Evolutionary conservation across 768 basidiomycete genomes (phyloP), one percentile per base, ranked within the genome.

Genomic region (Kwoniella heveanensis): DNA sequence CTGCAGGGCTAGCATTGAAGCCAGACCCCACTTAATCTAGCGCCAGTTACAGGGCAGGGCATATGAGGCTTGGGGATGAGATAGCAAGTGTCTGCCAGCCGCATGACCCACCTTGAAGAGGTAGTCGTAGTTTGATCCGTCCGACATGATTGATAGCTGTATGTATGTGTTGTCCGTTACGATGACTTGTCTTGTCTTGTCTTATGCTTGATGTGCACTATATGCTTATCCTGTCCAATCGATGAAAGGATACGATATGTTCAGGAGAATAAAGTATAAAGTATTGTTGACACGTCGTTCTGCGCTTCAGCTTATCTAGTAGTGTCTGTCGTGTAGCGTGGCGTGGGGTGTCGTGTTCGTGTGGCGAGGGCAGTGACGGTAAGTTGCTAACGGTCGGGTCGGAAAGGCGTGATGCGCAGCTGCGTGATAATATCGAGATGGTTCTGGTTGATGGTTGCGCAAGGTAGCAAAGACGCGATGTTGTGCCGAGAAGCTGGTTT

Each of bases 101-200:
- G 32, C 32, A 6, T 32, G 82, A 57, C 83, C 30, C 55, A 94
- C 95, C 87, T 99, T 97, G 88, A 98, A 97, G 72, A 99, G 88
- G 84, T 90, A 98, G 81, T 97, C 95, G 83, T 96, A 98, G 85
- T 92, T 93, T 84, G 88, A 90, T 73, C 87, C 88, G 85, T 95
- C 93, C 61, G 91, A 81, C 93, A 96, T 96, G 29, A 24, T 77
- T 66, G 15, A 37, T 52, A 21, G 39, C 19, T 17, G 9, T 8
- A 10, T 44, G 10, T 44, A 44, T 44, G 32, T 32, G 13, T 32
- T 6, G 9, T 44, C 15, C 39, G 39, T 44, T 9, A 19, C 39
- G 39, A 19, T 44, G 39, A 6, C 13, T 36, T 6, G 32, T 13
- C 13, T 36, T 36, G 32, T 13, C 7, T 36, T 36, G 32, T 13